Evolutionary conservation across 495 filamentous ascomycete species (phyloP), one percentile per base, ranked within the genome.

Genomic region (Pseudoneurospora amorphoporcata): DNA sequence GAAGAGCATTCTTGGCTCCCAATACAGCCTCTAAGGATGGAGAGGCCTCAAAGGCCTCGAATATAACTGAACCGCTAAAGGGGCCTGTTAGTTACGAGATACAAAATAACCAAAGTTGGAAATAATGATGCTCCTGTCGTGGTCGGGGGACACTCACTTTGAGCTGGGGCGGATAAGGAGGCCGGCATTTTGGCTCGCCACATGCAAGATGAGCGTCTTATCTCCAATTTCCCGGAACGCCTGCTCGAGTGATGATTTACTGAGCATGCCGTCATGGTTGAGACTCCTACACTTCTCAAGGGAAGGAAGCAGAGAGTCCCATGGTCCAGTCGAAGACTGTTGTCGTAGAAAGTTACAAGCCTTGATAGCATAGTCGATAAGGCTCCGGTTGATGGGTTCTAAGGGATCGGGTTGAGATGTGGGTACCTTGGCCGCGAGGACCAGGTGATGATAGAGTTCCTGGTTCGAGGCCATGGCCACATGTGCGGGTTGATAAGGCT

Each of bases 181-280:
- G 12, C 81, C 87, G 3, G 88, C 86, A 82, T 90, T 90, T 73
- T 90, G 88, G 65, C 84, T 81, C 32, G 29, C 53, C 53, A 65
- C 53, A 37, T 65, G 53, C 53, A 65, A 65, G 53, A 65, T 65
- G 53, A 65, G 53, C 32, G 53, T 65, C 29, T 65, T 65, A 14
- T 35, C 53, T 65, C 53, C 53, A 17, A 65, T 35, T 29, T 65
- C 6, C 23, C 29, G 53, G 14, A 65, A 65, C 53, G 23, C 53
- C 14, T 65, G 23, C 53, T 65, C 53, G 0, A 65, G 53, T 65
- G 53, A 35, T 65, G 29, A 12, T 35, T 65, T 65, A 37, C 53
- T 65, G 53, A 37, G 53, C 53, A 35, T 35, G 14, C 53, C 53
- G 53, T 65, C 53, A 37, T 35, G 53, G 14, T 65, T 65, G 29